Conservation (phyloP, 345 rosid genomes). For the Dimocarpus longan region DNA sequence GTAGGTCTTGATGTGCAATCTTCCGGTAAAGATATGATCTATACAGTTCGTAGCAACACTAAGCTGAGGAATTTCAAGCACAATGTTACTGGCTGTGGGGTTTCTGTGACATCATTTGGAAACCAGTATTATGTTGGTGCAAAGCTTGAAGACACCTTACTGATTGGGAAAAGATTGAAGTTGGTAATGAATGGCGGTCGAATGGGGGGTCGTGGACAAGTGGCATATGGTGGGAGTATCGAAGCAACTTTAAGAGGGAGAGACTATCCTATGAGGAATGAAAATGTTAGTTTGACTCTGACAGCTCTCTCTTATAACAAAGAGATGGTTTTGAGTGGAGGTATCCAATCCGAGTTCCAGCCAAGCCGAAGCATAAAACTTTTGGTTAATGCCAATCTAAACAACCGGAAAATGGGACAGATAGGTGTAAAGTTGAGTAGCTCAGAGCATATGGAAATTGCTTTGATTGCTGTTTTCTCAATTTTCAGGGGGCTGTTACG, state of each 20-base stretch:
- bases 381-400: slow-evolving; percentile 60
- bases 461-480: slow-evolving; percentile 58
- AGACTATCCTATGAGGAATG: slow-evolving; percentile 77
- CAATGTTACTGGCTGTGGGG: slow-evolving; percentile 63
- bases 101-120: slow-evolving; percentile 62
- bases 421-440: slow-evolving; percentile 61
- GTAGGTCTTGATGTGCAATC: slow-evolving; percentile 79
- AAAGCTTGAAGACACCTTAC: slow-evolving; percentile 75
- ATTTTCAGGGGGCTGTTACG: slow-evolving; percentile 51
- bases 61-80: slow-evolving; percentile 63
- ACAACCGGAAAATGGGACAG: slow-evolving; percentile 79
- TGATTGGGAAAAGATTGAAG: slow-evolving; percentile 74
- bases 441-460: slow-evolving; percentile 75
- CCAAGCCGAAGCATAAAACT: slow-evolving; percentile 56
- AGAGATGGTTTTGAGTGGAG: slow-evolving; percentile 74
- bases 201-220: slow-evolving; percentile 62
- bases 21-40: slow-evolving; percentile 72
- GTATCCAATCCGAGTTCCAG: slow-evolving; percentile 69
- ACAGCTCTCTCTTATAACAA: slow-evolving; percentile 64
- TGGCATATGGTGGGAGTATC: slow-evolving; percentile 71
- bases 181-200: slow-evolving; percentile 64
- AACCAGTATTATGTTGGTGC: slow-evolving; percentile 66
- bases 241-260: slow-evolving; percentile 77
- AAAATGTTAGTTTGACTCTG: slow-evolving; percentile 53
- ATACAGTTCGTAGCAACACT: slow-evolving; percentile 56